These are phyloP conservation scores for Rhizophagus clarus DNA, from an alignment of 192 early-diverging fungal genomes.

Conservation along the genomic window DNA sequence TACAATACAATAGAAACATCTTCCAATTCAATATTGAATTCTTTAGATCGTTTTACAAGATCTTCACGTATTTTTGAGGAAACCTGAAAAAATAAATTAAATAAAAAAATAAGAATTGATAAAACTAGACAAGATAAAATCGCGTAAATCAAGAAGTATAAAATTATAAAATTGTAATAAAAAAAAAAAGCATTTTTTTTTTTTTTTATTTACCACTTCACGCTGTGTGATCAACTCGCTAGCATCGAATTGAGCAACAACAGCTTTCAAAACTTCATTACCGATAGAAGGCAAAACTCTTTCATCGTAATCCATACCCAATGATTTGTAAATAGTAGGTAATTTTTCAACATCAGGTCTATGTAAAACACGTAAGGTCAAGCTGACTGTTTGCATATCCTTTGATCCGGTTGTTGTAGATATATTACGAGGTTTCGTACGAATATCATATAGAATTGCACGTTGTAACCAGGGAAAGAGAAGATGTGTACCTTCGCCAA, in stretches of 20 bases:
- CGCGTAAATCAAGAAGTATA: not conserved
- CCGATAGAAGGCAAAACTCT: conserved; percentile 96
- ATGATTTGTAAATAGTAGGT: conserved; percentile 83
- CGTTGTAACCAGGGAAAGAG: conserved; percentile 96
- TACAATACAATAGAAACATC: conserved; percentile 93
- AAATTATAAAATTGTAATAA: not conserved
- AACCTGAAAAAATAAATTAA: conserved; percentile 48
- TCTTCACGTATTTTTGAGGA: conserved; percentile 92
- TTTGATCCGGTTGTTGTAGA: conserved; percentile 99
- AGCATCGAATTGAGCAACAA: conserved; percentile 98
- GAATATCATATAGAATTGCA: conserved; percentile 88
- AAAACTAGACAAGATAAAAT: not conserved
- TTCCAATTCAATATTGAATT: conserved; percentile 95
- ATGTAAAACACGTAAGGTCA: conserved; percentile 92
- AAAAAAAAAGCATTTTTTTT: not conserved
- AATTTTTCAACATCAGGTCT: conserved; percentile 78
- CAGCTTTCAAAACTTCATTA: conserved; percentile 98
- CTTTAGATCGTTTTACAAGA: conserved; percentile 83
- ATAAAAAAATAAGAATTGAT: not conserved
- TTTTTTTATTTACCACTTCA: conserved; percentile 62
- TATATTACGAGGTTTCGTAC: conserved; percentile 95
- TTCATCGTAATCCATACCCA: conserved; percentile 97
- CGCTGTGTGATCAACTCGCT: conserved; percentile 98
- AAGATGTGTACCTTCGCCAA: conserved; percentile 96
- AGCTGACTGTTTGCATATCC: conserved; percentile 98